A percentile compares a stretch with the other conserved stretches of the same genome.
Evolutionary conservation across 148 eudicot genomes (phyloP).

Genomic region (Rhododendron ovatum): DNA sequence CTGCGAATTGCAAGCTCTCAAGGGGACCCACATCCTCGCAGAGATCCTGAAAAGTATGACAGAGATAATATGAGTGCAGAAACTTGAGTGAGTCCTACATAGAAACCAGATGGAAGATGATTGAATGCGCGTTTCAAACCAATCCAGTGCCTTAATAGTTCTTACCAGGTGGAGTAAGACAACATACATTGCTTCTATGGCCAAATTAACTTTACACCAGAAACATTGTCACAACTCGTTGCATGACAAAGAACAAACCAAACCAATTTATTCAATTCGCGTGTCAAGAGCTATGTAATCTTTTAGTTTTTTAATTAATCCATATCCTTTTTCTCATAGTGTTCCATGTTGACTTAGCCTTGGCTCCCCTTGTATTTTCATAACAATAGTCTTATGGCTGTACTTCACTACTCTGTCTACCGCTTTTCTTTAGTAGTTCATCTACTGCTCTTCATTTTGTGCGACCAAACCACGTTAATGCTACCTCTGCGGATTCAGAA

Average conservation of each 20-base stretch:
- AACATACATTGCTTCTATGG: not conserved
- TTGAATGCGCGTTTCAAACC: not conserved
- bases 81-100: not conserved
- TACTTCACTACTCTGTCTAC: not conserved
- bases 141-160: not conserved
- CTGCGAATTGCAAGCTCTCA: constrained; percentile 50
- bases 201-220: not conserved
- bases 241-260: not conserved
- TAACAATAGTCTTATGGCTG: not conserved
- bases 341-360: not conserved
- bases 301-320: not conserved
- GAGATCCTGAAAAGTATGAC: constrained; percentile 44
- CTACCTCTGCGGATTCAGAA: not conserved
- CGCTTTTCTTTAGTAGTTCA: not conserved
- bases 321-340: not conserved
- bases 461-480: not conserved
- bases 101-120: constrained; percentile 4
- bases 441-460: not conserved
- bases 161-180: not conserved
- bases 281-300: not conserved
- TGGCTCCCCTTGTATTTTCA: not conserved
- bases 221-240: not conserved
- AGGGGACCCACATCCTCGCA: constrained; percentile 77
- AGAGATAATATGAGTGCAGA: not conserved
- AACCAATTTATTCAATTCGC: not conserved